Evolutionary conservation across 305 asterid genomes (phyloP), one percentile per base, ranked within the genome.

Genomic region (Rubia peregrina): DNA sequence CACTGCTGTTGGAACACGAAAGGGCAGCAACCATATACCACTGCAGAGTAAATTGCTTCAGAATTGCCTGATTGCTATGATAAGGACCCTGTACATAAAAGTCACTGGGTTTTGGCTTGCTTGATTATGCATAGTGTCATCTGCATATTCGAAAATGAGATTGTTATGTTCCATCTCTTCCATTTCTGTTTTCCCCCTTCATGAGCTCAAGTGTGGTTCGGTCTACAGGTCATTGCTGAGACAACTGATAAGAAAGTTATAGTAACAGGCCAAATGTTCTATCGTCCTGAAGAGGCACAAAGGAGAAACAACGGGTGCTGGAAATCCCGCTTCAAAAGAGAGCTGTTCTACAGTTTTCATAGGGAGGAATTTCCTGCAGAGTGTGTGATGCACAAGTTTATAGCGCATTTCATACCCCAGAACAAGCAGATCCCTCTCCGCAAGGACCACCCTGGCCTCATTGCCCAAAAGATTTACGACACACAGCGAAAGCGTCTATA

Each of bases 301-400:
- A 91, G 81, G 78, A 80, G 64, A 65, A 81, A 79, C 14, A 95
- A 92, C n/a, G 98, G 96, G 73, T 83, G 83, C 78, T 91, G 98
- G 98, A 78, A 87, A 78, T 83, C 96, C 36, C 76, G 65, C 12
- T 90, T 86, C 76, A 79, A 88, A 5, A 83, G 98, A 77, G 97
- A 89, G 71, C 76, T 94, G 51, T 94, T 91, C 79, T 91, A 91
- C 77, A 91, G 97, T 77, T 94, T 94, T 80, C 95, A 91, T 73
- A 81, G 91, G 69, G 96, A 94, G 73, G 99, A 88, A 71, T 88
- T 89, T 41, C 99, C 97, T 13, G 99, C 93, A 8, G 98, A 89
- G 78, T 81, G 93, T 67, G 98, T 94, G 65, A 85, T 94, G 99
- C 99, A 94, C 85, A 91, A 91, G 84, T 91, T 95, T 73, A 85